These are phyloP conservation scores for Cryphonectria radicalis DNA, from an alignment of 2,329 filamentous ascomycete genomes.

Conservation along the genomic window DNA sequence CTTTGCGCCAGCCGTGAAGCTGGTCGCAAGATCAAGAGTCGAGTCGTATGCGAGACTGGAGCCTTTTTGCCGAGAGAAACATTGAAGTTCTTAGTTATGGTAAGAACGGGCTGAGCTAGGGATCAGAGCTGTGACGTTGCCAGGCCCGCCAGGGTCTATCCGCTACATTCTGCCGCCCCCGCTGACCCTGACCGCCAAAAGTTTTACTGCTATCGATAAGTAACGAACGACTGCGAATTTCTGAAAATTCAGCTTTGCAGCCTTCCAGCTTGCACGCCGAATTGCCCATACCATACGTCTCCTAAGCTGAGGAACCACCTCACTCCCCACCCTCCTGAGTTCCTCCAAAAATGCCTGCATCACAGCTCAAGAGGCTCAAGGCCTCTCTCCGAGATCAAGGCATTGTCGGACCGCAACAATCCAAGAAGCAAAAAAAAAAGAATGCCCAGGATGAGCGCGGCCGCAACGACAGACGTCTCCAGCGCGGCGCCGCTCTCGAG, in stretches of 20 bases:
- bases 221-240: slow-evolving; percentile 23
- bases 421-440: slow-evolving; percentile 90
- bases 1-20: slow-evolving; percentile 19
- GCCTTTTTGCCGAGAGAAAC: not conserved
- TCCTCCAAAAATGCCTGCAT: slow-evolving; percentile 75
- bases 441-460: slow-evolving; percentile 68
- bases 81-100: not conserved
- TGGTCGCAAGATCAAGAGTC: slow-evolving; percentile 10
- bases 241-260: slow-evolving; percentile 19
- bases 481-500: slow-evolving; percentile 77
- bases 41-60: not conserved
- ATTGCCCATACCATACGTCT: slow-evolving; percentile 13
- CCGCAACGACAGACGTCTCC: slow-evolving; percentile 72
- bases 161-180: slow-evolving; percentile 32
- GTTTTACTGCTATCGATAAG: slow-evolving; percentile 39
- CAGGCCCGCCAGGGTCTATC: slow-evolving; percentile 1
- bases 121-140: slow-evolving; percentile 9
- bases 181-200: slow-evolving; percentile 34
- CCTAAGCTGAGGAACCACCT: slow-evolving; percentile 14
- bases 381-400: slow-evolving; percentile 87
- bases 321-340: not conserved
- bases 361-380: slow-evolving; percentile 95
- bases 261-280: not conserved
- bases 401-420: slow-evolving; percentile 87
- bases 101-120: not conserved